Base-by-base conservation (phyloP, 495 filamentous ascomycete genomes). In the Neurospora intermedia region DNA sequence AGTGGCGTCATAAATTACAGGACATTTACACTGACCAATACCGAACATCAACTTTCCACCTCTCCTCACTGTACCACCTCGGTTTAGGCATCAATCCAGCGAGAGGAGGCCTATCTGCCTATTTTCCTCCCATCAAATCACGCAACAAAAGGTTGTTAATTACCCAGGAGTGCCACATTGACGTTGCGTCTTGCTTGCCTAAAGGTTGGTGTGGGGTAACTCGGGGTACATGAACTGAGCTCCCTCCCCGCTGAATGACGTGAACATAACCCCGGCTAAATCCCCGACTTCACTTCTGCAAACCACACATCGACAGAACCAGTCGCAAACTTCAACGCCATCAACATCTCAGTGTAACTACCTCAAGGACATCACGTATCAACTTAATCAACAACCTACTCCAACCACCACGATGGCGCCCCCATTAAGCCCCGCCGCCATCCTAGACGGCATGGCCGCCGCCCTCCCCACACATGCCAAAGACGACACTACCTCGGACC, bases 401-500 rank as follows among this genome's bases (percentile, higher is more conserved):
- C 15, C 23, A 23, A 18, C 13, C 13, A 66, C 27, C 27, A 35
- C 27, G 18, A 80, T 80, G 79, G 23, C 71, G 8, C 9, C 74
- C 2, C 80, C 83, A 2, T 78, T 87, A 48, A 80, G 80, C 76
- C 77, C 82, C 54, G 80, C 81, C 69, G 78, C 81, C 45, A 80
- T 87, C 74, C 81, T 88, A 16, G 81, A 83, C 72, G 78, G 78
- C 75, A 92, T 92, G 88, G 85, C 87, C 59, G 81, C 87, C 20
- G 89, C 88, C 62, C 77, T 88, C 70, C 83, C 87, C 39, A 84
- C 86, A 78, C 79, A 89, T 83, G 69, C 79, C 54, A 80, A 83
- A 77, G 78, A 78, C 78, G 80, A 83, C 80, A 78, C 87, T 78
- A 80, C 87, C 6, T 87, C 86, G 15, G 86, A 90, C 73, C 83